Base-by-base conservation (phyloP, 208 protist species). In the Crithidia acanthocephali region DNA sequence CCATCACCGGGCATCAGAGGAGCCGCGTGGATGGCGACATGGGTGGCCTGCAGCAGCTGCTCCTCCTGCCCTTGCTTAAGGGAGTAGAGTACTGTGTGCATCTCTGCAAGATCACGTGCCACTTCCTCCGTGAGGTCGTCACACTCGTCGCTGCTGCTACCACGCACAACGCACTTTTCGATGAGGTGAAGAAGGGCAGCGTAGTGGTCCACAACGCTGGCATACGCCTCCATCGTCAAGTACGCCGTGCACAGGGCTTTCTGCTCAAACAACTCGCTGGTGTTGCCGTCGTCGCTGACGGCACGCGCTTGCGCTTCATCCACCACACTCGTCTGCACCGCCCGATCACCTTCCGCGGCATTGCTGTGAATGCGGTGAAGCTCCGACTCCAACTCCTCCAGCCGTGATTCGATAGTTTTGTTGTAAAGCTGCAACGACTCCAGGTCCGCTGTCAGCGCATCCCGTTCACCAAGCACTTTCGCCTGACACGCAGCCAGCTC, bases 191-290 rank as follows among this genome's bases (percentile, higher is more conserved):
- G 32, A 27, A 66, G 30, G 48, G n/a, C 47, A 16, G 44, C n/a
- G 53, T 70, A 61, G 15, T 70, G 45, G 25, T 25, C 32, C n/a
- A 63, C 16, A 20, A 63, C 58, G 23, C 30, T 37, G 6, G 20
- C 23, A 44, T 72, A 78, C 25, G 65, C 65, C 13, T 78, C 59
- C 57, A 78, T 40, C 2, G 65, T 59, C 30, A 72, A 18, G 23
- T 30, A 35, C 18, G 59, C 65, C 2, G 59, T 42, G 9, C n/a
- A 40, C 35, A 72, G n/a, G 2, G 58, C 37, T 25, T 78, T 78
- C 22, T 44, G 16, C 25, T 70, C 47, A 8, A 44, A 33, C n/a
- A 76, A 23, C 0, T 10, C 15, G 20, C 28, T 15, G 25, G 4
- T 28, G 32, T 15, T 7, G 37, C 22, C 16, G 6, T 27, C 27